phyloP scores from a whole-genome alignment of 1,284 basidiomycete genomes.

The Tremellales sp. region DNA sequence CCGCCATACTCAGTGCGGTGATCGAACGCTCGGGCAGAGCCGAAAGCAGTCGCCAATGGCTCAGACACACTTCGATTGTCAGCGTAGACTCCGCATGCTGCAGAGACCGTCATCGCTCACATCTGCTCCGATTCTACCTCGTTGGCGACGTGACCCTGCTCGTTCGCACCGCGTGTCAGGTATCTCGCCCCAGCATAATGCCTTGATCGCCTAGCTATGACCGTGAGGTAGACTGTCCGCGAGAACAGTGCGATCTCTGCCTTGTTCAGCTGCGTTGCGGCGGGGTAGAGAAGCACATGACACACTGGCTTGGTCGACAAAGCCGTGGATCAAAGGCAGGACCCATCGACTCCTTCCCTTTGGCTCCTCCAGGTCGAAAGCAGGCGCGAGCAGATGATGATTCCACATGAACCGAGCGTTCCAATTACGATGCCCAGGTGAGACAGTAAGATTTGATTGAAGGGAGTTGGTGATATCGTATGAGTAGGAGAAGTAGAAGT shows the following conservation, averaged over 20 bases:
- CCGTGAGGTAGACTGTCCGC: slow-evolving; percentile 83
- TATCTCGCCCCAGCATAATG: slow-evolving; percentile 96
- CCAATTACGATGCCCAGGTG: slow-evolving; percentile 51
- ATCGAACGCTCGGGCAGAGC: slow-evolving; percentile 47
- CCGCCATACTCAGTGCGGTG: slow-evolving; percentile 53
- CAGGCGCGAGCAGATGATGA: slow-evolving; percentile 74
- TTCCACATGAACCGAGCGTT: slow-evolving; percentile 97
- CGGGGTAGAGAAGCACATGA: slow-evolving; percentile 17
- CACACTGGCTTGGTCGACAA: slow-evolving; percentile 94
- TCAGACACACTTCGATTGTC: slow-evolving; percentile 64
- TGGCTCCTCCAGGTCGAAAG: slow-evolving; percentile 50
- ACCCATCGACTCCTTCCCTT: slow-evolving; percentile 73
- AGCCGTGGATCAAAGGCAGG: slow-evolving; percentile 85
- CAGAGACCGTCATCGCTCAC: slow-evolving; percentile 18
- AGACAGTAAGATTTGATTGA: slow-evolving; percentile 81
- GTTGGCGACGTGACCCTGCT: slow-evolving; percentile 95
- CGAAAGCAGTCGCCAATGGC: slow-evolving; percentile 85
- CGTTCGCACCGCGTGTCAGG: slow-evolving; percentile 89
- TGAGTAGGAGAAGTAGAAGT: slow-evolving; percentile 99
- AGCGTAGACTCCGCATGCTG: background rate
- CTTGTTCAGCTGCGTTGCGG: slow-evolving; percentile 3
- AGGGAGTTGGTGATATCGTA: slow-evolving; percentile 95
- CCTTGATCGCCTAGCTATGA: slow-evolving; percentile 89
- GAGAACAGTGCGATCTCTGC: slow-evolving; percentile 86
- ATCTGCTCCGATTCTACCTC: slow-evolving; percentile 99